phyloP scores from a whole-genome alignment of 2,329 filamentous ascomycete genomes.

The Byssochlamys sp. region DNA sequence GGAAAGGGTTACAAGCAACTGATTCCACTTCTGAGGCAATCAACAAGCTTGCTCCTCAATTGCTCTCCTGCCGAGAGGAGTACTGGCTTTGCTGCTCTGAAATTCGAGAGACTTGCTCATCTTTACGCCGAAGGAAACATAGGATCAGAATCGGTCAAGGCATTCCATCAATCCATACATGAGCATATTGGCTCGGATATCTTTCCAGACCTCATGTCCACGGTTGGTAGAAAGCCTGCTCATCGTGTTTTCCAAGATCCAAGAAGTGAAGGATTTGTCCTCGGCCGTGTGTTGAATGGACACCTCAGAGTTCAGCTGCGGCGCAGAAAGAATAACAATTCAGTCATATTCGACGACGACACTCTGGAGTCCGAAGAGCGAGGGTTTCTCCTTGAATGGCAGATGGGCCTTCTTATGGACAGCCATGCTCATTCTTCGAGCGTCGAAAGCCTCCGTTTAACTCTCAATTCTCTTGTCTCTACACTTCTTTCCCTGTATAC shows the following conservation, averaged over 20 bases:
- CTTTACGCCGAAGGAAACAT: conserved; percentile 32
- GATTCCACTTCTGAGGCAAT: conserved; percentile 31
- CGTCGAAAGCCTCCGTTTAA: conserved; percentile 19
- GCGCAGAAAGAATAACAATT: conserved; percentile 15
- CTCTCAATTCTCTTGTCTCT: conserved; percentile 19
- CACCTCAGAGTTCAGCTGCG: conserved; percentile 29
- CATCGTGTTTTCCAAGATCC: conserved; percentile 23
- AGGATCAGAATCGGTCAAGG: conserved; percentile 23
- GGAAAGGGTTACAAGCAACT: conserved; percentile 25
- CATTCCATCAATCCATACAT: conserved; percentile 31
- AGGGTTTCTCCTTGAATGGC: conserved; percentile 29
- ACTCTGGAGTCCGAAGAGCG: conserved; percentile 16
- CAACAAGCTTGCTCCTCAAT: conserved; percentile 27
- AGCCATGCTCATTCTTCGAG: conserved; percentile 16
- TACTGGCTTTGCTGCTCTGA: conserved; percentile 33
- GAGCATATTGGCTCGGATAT: conserved; percentile 31
- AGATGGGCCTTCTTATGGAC: conserved; percentile 27
- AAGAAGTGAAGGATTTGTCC: conserved; percentile 25
- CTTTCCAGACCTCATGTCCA: conserved; percentile 21
- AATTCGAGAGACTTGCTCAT: conserved; percentile 36
- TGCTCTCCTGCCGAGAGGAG: conserved; percentile 25
- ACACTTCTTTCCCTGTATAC: conserved; percentile 27
- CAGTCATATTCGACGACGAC: conserved; percentile 23
- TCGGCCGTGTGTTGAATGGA: conserved; percentile 28
- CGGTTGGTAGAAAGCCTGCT: conserved; percentile 17